Evolutionary conservation across 257 asterid species (phyloP).

Genomic region (Fraxinus quadrangulata): DNA sequence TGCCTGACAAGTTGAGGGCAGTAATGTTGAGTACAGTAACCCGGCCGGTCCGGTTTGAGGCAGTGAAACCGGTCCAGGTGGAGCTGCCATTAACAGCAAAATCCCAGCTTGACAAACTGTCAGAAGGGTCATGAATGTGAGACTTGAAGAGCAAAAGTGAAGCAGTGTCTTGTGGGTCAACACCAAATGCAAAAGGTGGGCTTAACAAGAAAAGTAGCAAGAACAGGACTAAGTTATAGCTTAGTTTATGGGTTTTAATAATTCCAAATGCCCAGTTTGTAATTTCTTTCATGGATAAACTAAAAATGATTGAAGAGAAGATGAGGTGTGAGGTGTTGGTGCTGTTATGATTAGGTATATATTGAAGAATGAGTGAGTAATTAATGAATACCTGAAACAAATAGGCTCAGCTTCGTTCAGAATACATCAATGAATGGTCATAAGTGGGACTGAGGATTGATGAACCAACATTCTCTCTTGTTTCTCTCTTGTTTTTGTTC

Average conservation of each 20-base stretch:
- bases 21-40: slow-evolving; percentile 72
- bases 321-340: not conserved
- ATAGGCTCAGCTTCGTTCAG: not conserved
- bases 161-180: slow-evolving; percentile 49
- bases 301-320: not conserved
- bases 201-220: slow-evolving; percentile 2
- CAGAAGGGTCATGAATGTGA: slow-evolving; percentile 50
- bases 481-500: slow-evolving; percentile 16
- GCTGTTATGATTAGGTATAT: not conserved
- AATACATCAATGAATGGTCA: not conserved
- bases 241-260: not conserved
- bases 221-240: not conserved
- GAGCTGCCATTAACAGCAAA: slow-evolving; percentile 23
- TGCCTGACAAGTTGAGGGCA: slow-evolving; percentile 60
- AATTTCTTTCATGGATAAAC: not conserved
- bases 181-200: slow-evolving; percentile 22
- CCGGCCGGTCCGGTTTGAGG: slow-evolving; percentile 63
- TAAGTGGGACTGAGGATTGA: not conserved
- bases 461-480: slow-evolving; percentile 37
- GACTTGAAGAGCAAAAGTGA: slow-evolving; percentile 65
- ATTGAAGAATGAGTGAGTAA: not conserved
- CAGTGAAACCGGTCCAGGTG: slow-evolving; percentile 53
- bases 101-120: slow-evolving; percentile 57
- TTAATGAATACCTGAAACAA: not conserved
- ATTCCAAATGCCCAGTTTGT: not conserved